Percentiles rank a stretch among this genome's conserved stretches.
phyloP scores from a whole-genome alignment of 2,329 filamentous ascomycete species.

The Alternaria triticimaculans region DNA sequence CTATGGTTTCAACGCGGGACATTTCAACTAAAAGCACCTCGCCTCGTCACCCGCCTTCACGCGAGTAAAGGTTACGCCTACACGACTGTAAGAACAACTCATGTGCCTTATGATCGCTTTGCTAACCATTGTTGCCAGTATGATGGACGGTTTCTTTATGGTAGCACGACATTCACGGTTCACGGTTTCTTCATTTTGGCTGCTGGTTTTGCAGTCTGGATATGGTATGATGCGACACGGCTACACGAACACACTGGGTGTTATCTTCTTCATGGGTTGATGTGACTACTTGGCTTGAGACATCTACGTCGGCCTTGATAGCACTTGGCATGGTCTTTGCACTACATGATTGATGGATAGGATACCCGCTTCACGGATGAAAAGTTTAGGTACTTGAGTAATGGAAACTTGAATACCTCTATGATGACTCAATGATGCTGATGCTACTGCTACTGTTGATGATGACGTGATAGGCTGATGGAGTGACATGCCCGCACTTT shows the following conservation, averaged over 20 bases:
- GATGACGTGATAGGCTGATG: fast-evolving
- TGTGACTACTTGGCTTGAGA: not conserved
- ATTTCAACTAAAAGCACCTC: not conserved
- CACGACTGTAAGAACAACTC: not conserved
- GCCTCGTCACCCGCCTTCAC: not conserved
- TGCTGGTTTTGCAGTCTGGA: not conserved
- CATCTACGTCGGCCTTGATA: not conserved
- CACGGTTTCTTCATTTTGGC: not conserved
- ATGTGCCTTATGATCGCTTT: not conserved
- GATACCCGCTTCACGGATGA: not conserved
- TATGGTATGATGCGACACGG: not conserved
- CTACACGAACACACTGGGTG: not conserved
- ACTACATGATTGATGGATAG: not conserved
- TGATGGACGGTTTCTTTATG: not conserved
- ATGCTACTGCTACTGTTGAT: not conserved
- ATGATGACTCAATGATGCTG: not conserved
- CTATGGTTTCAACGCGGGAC: not conserved
- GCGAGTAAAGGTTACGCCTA: not conserved
- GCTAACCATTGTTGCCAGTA: not conserved
- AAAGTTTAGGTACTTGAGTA: not conserved
- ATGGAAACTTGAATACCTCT: not conserved
- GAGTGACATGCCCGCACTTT: not conserved
- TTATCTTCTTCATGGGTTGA: not conserved
- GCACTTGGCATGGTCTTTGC: not conserved
- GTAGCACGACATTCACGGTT: not conserved